Base-by-base conservation (phyloP, 805 yeast genomes). In the Scheffersomyces amazonensis region DNA sequence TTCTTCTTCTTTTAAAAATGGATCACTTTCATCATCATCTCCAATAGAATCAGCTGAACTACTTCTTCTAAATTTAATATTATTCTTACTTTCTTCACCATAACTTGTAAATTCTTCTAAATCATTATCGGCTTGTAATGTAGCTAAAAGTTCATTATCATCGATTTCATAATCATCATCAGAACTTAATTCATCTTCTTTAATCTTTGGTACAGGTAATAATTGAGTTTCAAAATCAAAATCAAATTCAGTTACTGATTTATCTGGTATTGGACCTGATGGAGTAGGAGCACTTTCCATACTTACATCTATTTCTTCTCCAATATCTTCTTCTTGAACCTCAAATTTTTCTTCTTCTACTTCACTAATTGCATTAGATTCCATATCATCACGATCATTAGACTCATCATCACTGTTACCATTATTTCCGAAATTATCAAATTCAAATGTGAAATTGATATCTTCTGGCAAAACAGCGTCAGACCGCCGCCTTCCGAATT, bases 101-200 rank as follows among this genome's bases (percentile, higher is more conserved):
- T 9, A 7, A 27, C 15, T 27, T 5, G 30, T 40, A 40, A 67
- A 66, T 39, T 69, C 73, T 29, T 66, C 74, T 13, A 61, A 40
- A 41, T 69, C 75, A 35, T 68, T 67, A 39, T 71, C 76, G 1
- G 72, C 75, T 44, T 71, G 73, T 23, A 71, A 52, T 2, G 75
- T 71, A 13, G 75, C 75, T 31, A 69, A 53, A 22, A 69, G 52
- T 42, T 67, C 75, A 43, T 69, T 68, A 45, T 69, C 75, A 48
- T 69, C 81, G 42, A 76, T 70, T 47, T 76, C 81, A 48, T 81
- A 80, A 50, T 81, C 90, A 9, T 78, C 87, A 40, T 80, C 88
- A 0, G 83, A 76, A 40, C 63, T 64, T 31, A 66, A 48, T 34
- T 68, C 76, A 19, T 64, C 68, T 18, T 75, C 80, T 33, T 69